phyloP scores from a whole-genome alignment of 2,329 filamentous ascomycete species.

The Epichloe gansuensis region DNA sequence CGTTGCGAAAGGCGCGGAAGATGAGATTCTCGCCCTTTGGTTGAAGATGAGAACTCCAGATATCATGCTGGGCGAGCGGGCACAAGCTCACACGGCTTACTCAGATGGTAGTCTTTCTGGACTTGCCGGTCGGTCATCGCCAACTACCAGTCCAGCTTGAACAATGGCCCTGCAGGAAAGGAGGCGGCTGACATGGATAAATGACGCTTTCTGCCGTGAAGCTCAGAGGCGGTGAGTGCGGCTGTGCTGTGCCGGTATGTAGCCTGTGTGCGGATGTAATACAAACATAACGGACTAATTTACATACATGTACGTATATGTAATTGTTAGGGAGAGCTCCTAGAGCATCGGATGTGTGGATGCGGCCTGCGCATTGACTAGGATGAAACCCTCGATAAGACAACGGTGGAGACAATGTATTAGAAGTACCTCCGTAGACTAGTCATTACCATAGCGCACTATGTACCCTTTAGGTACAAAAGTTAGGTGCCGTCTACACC shows the following conservation, averaged over 20 bases:
- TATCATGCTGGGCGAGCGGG: constrained; percentile 53
- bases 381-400: no score
- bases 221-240: constrained; percentile 6
- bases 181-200: neutral
- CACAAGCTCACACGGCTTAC: neutral
- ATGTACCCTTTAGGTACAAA: no score
- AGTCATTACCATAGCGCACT: no score
- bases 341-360: no score
- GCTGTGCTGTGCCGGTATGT: neutral
- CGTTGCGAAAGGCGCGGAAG: constrained; percentile 96
- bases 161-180: neutral
- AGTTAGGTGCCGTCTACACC: no score
- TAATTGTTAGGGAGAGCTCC: no score
- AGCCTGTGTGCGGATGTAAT: no score
- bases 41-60: constrained; percentile 98
- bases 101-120: neutral
- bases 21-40: constrained; percentile 98
- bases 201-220: constrained; percentile 5
- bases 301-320: no score
- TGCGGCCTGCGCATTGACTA: no score
- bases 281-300: no score
- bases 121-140: neutral
- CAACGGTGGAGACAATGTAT: no score
- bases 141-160: neutral
- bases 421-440: no score